Base-by-base conservation (phyloP, 2,329 filamentous ascomycete genomes). In the Colletotrichum graminicola region DNA sequence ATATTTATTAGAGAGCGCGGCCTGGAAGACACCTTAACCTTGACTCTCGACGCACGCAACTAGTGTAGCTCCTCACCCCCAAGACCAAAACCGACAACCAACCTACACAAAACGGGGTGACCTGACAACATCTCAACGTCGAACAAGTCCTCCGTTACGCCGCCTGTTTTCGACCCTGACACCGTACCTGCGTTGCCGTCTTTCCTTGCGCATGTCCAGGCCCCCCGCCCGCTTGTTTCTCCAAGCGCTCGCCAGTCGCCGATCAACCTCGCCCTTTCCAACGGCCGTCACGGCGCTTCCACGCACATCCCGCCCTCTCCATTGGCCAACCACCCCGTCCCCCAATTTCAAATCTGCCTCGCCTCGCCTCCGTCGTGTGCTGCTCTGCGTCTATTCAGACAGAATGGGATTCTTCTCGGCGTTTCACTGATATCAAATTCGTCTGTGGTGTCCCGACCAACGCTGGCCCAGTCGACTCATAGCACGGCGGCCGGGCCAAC, bases 241-340 rank as follows among this genome's bases (percentile, higher is more conserved):
- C 73, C 78, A 80, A 80, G 78, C 78, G 78, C 78, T 75, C 75
- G 72, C 77, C 78, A 78, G 73, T 77, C 71, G 76, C 36, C 60
- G 23, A 49, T 66, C 65, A 73, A 73, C 71, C 59, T 65, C 59
- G 55, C 62, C 23, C 70, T 63, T 65, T 62, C 71, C 39, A 51
- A 75, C 73, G 62, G 67, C 72, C 75, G 76, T 74, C 76, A 78
- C 78, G 77, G 78, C 78, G 78, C 78, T 79, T 79, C 77, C 74
- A 73, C 59, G 49, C 32, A 66, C 71, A 51, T 62, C 67, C 73
- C 36, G 39, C 49, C 63, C 49, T 26, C 63, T 72, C 67, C 72
- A 80, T 79, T 80, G 78, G 78, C 69, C 73, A 56, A 67, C 49
- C 66, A 47, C 62, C 54, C 49, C 63, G 43, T 74, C 76, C 74